These are phyloP conservation scores for Candida morakotiae DNA, from an alignment of 805 yeast genomes.

Conservation along the genomic window DNA sequence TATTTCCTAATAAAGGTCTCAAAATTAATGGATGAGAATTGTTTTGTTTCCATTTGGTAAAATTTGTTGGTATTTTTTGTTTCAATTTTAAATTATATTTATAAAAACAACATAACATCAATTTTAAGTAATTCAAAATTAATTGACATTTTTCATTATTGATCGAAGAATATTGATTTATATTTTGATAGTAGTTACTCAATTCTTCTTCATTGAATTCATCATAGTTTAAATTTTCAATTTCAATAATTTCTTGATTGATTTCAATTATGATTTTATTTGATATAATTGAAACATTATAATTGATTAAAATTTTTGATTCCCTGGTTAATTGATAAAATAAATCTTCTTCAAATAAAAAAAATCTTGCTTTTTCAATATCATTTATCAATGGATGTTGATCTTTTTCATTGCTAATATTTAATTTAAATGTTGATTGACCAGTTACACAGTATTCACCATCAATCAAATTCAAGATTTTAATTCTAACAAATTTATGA, in stretches of 20 bases:
- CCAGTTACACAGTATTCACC: constrained; percentile 56
- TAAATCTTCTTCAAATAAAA: constrained; percentile 84
- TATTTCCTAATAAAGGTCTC: constrained; percentile 56
- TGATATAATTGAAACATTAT: constrained; percentile 62
- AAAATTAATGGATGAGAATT: constrained; percentile 45
- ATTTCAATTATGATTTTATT: constrained; percentile 64
- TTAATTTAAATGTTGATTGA: constrained; percentile 40
- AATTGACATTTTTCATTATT: constrained; percentile 48
- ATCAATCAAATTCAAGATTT: constrained; percentile 52
- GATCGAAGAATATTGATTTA: constrained; percentile 24
- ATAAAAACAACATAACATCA: constrained; percentile 61
- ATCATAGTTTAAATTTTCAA: constrained; percentile 54
- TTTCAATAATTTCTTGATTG: constrained; percentile 63
- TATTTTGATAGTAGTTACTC: constrained; percentile 25
- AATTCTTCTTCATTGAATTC: constrained; percentile 38
- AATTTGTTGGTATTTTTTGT: constrained; percentile 44
- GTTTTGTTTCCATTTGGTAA: constrained; percentile 41
- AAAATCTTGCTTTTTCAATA: constrained; percentile 65
- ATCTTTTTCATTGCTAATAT: constrained; percentile 12
- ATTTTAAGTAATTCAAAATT: constrained; percentile 48
- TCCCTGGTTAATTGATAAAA: constrained; percentile 76
- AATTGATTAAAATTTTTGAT: constrained; percentile 62
- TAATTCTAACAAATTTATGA: constrained; percentile 53
- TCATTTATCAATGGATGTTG: constrained; percentile 38
- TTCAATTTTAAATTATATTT: constrained; percentile 40